Base-by-base conservation (phyloP, 2,329 filamentous ascomycete genomes). In the Xylaria sp. region DNA sequence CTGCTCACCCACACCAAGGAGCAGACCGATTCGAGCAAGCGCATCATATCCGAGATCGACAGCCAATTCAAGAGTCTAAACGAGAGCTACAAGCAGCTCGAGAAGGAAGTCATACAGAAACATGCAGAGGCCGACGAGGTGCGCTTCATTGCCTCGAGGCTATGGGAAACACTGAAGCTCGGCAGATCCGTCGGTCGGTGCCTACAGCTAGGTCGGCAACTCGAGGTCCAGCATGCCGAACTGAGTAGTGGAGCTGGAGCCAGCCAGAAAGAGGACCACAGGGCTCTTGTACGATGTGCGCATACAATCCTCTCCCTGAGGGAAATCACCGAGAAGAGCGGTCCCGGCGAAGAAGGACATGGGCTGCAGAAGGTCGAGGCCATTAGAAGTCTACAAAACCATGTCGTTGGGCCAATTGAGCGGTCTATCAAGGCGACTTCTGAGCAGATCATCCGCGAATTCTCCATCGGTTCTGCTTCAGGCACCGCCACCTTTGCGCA, bases 41-140 rank as follows among this genome's bases (percentile, higher is more conserved):
- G 85, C 60, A 91, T 98, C 70, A 83, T 97, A 61, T 81, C 86
- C 36, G 90, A 92, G 74, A 88, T 97, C 42, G 92, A 96, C 72
- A 84, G 87, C 7, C 94, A 97, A 78, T 88, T 97, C 71, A 86
- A 88, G 64, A 90, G 87, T 69, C 84, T 99, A 69, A 94, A 92
- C 70, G 90, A 94, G 74, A 94, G 92, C 77, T 97, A 97, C 81
- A 87, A 88, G 69, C 89, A 95, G 71, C 85, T 98, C 29, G 91
- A 97, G 80, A 91, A 89, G 76, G 93, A 98, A 77, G 94, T 98
- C 49, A 85, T 93, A 59, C 87, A 91, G 73, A 93, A 95, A 73
- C 92, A 97, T 82, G 91, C 93, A 73, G 90, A 91, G 63, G 95
- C 96, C 0, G 92, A 96, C 63, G 89, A 96, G 79, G 92, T 97